Conservation (phyloP, 169 alveolate genomes). For the Cyclospora cayetanensis region DNA sequence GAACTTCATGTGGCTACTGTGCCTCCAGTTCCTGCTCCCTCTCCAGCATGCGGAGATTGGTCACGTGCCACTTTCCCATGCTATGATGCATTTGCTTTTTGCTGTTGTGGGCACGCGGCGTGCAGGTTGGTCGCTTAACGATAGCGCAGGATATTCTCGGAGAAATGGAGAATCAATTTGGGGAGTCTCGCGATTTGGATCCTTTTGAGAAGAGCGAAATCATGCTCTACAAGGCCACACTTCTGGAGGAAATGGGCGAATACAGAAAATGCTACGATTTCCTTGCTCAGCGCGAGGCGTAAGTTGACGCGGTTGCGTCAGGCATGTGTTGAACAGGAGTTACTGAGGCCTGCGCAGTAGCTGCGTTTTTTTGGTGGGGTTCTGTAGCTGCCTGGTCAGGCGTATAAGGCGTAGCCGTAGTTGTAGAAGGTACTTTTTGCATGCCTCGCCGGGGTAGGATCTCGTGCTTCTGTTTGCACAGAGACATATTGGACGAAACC, state of each 20-base stretch:
- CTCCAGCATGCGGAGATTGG: too few relatives aligned
- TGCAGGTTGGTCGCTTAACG: conserved; percentile 54
- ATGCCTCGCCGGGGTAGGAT: background rate
- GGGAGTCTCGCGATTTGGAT: conserved; percentile 42
- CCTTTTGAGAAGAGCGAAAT: conserved; percentile 51
- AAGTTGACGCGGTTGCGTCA: background rate
- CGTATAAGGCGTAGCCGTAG: background rate
- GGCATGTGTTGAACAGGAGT: background rate
- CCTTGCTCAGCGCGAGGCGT: conserved; percentile 16
- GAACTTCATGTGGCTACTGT: too few relatives aligned
- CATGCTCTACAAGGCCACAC: conserved; percentile 24
- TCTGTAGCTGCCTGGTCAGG: background rate
- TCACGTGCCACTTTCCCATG: too few relatives aligned
- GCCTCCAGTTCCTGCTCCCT: too few relatives aligned
- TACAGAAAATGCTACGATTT: background rate
- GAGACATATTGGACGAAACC: background rate
- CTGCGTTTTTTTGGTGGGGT: background rate
- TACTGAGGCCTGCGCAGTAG: background rate
- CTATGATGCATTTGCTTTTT: background rate
- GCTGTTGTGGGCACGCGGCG: background rate
- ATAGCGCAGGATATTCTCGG: conserved; percentile 24
- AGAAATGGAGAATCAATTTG: conserved; percentile 48
- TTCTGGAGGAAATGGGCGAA: conserved; percentile 39
- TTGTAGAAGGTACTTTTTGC: background rate
- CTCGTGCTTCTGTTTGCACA: background rate